Base-by-base conservation (phyloP, 768 basidiomycete genomes). In the Mycena belliarum region DNA sequence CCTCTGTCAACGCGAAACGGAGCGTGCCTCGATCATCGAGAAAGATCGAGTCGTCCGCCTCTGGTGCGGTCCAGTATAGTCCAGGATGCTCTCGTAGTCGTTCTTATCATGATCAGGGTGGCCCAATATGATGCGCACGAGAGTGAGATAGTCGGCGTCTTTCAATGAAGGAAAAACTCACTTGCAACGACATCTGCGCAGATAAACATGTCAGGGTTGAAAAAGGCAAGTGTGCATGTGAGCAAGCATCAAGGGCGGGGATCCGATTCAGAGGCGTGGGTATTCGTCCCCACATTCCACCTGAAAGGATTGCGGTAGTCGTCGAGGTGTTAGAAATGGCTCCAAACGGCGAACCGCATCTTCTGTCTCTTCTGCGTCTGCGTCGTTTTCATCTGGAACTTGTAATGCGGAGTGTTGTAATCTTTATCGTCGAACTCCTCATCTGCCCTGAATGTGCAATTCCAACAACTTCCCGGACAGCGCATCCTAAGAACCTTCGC, bases 321-420 rank as follows among this genome's bases (percentile, higher is more conserved):
- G 24, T 47, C n/a, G 10, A 55, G 25, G 25, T 38, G 35, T 32
- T 41, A n/a, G 14, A 48, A 48, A 47, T 29, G 24, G 26, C 9
- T 32, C 53, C 35, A 46, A 23, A 48, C 35, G 5, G 35, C 53
- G 21, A 24, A 35, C 26, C 47, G 18, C 11, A 54, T 25, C 10
- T 46, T n/a, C 45, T 5, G 29, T 32, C 6, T 33, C 6, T 18
- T 46, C 45, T 20, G 12, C 33, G 15, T 35, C 35, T 16, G 16
- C 32, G 18, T 40, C 52, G 8, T 29, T 37, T 24, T 54, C 45
- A 20, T 54, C 52, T 16, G 48, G 21, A 23, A 54, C 10, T 40
- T 20, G 44, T 35, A 54, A 54, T 28, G 37, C 44, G 15, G 52
- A n/a, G n/a, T n/a, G n/a, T n/a, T n/a, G n/a, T n/a, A n/a, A n/a